phyloP scores from a whole-genome alignment of 2,329 filamentous ascomycete genomes.

The Ceratocystiopsis minuta region DNA sequence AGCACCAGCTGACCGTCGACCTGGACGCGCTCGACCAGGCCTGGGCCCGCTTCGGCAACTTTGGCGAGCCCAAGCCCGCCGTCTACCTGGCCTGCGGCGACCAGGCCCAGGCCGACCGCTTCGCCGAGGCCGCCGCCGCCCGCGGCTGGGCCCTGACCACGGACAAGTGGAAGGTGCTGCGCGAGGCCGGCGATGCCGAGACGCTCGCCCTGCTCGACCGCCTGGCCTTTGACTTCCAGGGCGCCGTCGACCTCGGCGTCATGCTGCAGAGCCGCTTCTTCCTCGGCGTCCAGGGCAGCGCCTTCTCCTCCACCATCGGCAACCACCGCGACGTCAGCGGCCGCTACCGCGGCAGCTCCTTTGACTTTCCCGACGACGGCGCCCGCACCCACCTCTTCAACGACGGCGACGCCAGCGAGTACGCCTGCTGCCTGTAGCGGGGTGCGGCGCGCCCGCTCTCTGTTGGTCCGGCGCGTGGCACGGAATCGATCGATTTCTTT shows the following conservation, averaged over 20 bases:
- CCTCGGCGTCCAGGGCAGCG: slow-evolving; percentile 17
- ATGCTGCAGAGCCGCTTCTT: slow-evolving; percentile 17
- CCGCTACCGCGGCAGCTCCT: slow-evolving; percentile 18
- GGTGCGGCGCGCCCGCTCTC: too few relatives aligned
- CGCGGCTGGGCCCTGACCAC: slow-evolving; percentile 17
- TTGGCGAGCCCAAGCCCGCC: slow-evolving; percentile 9
- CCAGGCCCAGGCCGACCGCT: slow-evolving; percentile 15
- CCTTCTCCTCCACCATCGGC: slow-evolving; percentile 15
- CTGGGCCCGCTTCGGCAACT: slow-evolving; percentile 13
- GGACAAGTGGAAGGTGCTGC: slow-evolving; percentile 16
- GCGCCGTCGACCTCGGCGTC: slow-evolving; percentile 17
- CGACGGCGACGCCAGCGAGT: slow-evolving; percentile 14
- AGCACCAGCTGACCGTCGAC: slow-evolving; percentile 16
- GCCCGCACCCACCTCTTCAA: slow-evolving; percentile 17
- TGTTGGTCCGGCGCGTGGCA: too few relatives aligned
- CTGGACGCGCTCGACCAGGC: slow-evolving; percentile 17
- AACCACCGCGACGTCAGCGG: slow-evolving; percentile 17
- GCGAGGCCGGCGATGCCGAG: slow-evolving; percentile 5
- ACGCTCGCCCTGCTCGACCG: slow-evolving; percentile 11
- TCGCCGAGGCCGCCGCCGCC: slow-evolving; percentile 12
- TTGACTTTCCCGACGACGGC: slow-evolving; percentile 13
- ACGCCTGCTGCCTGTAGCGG: slow-evolving; percentile 17
- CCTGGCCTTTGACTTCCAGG: slow-evolving; percentile 18
- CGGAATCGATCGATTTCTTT: background rate
- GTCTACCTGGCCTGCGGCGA: slow-evolving; percentile 20